A percentile compares a stretch with the other conserved stretches of the same genome.
These are phyloP conservation scores for Brassica incana DNA, from an alignment of 345 rosid genomes.

Conservation along the genomic window DNA sequence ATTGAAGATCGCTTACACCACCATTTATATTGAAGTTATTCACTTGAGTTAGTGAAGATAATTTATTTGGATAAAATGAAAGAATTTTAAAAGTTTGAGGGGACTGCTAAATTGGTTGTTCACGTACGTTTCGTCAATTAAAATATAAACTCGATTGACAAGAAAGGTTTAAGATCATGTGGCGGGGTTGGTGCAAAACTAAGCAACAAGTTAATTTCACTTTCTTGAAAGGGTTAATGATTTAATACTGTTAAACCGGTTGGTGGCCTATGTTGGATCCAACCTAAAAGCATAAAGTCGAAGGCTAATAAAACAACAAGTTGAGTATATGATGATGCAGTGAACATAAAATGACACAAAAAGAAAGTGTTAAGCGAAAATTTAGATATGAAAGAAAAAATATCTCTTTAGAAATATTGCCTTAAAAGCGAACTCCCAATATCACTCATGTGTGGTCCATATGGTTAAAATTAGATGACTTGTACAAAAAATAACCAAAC, in stretches of 20 bases:
- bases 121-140: neutral
- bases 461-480: slow-evolving; percentile 12
- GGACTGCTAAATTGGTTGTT: slow-evolving; percentile 30
- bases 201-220: neutral
- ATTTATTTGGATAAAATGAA: neutral
- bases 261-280: slow-evolving; percentile 18
- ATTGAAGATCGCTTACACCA: slow-evolving; percentile 4
- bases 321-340: neutral
- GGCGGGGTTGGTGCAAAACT: slow-evolving; percentile 28
- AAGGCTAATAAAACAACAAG: slow-evolving; percentile 10
- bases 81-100: slow-evolving; percentile 3
- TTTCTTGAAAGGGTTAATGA: neutral
- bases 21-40: slow-evolving; percentile 23
- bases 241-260: slow-evolving; percentile 8
- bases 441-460: slow-evolving; percentile 22
- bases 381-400: neutral
- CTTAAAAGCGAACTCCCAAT: slow-evolving; percentile 14
- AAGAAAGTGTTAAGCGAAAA: neutral
- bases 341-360: neutral
- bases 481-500: slow-evolving; percentile 10
- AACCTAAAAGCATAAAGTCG: slow-evolving; percentile 28
- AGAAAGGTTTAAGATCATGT: neutral
- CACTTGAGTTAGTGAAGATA: neutral
- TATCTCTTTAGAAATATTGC: neutral
- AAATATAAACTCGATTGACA: neutral